Percentiles rank a stretch among this genome's conserved stretches.
These are phyloP conservation scores for Thelephora ganbajun DNA, from an alignment of 768 basidiomycete genomes.

Conservation along the genomic window DNA sequence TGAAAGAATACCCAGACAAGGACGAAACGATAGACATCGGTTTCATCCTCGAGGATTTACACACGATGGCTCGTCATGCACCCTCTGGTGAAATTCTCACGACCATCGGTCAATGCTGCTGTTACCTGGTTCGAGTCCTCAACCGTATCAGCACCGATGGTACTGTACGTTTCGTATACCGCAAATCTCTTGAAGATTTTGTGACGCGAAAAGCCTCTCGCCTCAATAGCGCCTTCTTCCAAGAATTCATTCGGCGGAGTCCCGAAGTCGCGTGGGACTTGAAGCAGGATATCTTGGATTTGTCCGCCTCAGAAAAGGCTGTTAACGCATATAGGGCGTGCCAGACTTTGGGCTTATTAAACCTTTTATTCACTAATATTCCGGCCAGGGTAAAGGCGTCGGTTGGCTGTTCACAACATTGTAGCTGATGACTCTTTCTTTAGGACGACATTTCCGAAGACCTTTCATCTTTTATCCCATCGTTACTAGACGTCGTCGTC, in stretches of 20 bases:
- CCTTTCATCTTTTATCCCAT: constrained; percentile 33
- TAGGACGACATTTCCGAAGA: constrained; percentile 26
- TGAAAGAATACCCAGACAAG: constrained; percentile 51
- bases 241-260: constrained; percentile 59
- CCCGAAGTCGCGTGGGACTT: constrained; percentile 53
- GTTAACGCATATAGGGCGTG: constrained; percentile 67
- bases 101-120: constrained; percentile 51
- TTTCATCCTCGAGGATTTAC: constrained; percentile 40
- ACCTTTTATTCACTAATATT: constrained; percentile 44
- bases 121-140: constrained; percentile 52
- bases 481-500: constrained; percentile 32
- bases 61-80: constrained; percentile 55
- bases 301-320: constrained; percentile 30
- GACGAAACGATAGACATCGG: constrained; percentile 27
- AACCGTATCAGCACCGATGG: constrained; percentile 23
- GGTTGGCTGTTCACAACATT: constrained; percentile 3
- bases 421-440: neutral
- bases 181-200: constrained; percentile 58
- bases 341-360: constrained; percentile 63
- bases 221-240: constrained; percentile 62
- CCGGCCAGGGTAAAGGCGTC: constrained; percentile 26
- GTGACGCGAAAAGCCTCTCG: constrained; percentile 68
- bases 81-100: constrained; percentile 47
- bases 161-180: constrained; percentile 40
- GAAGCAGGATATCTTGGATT: constrained; percentile 41